Percentiles rank a stretch among this genome's conserved stretches.
Evolutionary conservation across 1,284 basidiomycete genomes (phyloP).

Genomic region (Pascua guehoae): DNA sequence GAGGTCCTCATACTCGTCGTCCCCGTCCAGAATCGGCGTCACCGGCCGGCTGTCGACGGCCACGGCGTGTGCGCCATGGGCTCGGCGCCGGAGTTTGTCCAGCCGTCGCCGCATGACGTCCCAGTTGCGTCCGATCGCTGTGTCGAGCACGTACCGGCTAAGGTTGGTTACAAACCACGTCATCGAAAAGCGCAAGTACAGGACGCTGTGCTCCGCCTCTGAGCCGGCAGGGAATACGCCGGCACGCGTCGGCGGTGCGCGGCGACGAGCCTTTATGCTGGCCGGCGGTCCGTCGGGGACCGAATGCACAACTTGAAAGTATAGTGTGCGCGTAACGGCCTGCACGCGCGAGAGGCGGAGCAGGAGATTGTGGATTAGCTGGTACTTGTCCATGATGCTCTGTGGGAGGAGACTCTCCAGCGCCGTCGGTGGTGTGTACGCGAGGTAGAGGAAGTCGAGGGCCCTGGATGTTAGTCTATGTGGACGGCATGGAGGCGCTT

Average conservation of each 20-base stretch:
- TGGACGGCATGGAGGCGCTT: no score
- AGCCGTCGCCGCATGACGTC: constrained; percentile 60
- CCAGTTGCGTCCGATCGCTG: constrained; percentile 70
- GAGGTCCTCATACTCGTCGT: constrained; percentile 19
- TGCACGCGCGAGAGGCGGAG: constrained; percentile 73
- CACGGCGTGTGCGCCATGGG: neutral
- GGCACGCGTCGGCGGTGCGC: no score
- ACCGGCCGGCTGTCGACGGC: constrained; percentile 20
- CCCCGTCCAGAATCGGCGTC: constrained; percentile 21
- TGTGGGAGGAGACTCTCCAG: constrained; percentile 66
- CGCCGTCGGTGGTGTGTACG: constrained; percentile 73
- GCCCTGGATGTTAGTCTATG: constrained; percentile 55
- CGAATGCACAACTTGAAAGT: constrained; percentile 50
- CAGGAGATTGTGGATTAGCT: constrained; percentile 71
- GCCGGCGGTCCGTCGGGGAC: no score
- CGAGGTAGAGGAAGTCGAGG: constrained; percentile 79
- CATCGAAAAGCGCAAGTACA: constrained; percentile 67
- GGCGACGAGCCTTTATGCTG: no score
- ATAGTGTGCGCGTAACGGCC: constrained; percentile 63
- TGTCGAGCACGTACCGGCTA: constrained; percentile 68
- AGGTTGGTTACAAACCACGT: constrained; percentile 65
- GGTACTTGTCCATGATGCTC: constrained; percentile 73
- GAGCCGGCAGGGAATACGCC: constrained; percentile 58
- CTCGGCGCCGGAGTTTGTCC: constrained; percentile 23
- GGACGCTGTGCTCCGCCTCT: constrained; percentile 56